These are phyloP conservation scores for Lolium rigidum DNA, from an alignment of 176 grass and related monocot genomes.

Conservation along the genomic window DNA sequence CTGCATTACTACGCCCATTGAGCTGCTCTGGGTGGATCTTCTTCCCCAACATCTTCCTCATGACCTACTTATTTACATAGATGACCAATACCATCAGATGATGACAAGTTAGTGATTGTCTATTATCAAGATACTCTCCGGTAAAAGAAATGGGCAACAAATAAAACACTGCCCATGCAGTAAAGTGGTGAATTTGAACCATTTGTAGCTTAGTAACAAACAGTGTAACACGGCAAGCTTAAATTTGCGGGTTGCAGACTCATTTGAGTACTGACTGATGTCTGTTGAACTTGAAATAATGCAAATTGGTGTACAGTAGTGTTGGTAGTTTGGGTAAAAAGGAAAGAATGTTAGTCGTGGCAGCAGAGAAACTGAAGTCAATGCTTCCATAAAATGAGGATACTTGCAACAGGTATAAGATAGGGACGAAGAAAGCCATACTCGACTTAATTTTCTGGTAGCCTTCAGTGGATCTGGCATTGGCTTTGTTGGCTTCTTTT, in stretches of 20 bases:
- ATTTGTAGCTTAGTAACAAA: conserved; percentile 27
- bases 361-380: conserved; percentile 25
- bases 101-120: conserved; percentile 26
- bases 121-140: conserved; percentile 18
- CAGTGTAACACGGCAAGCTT: neutral
- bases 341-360: neutral
- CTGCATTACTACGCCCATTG: conserved; percentile 40
- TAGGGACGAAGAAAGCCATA: conserved; percentile 55
- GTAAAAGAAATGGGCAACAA: conserved; percentile 4
- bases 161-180: neutral
- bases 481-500: conserved; percentile 60
- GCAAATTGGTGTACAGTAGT: neutral
- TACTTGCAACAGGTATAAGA: conserved; percentile 24
- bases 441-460: conserved; percentile 70
- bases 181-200: conserved; percentile 10
- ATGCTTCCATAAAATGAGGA: neutral
- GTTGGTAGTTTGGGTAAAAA: neutral
- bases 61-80: conserved; percentile 74
- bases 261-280: conserved; percentile 11
- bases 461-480: conserved; percentile 40
- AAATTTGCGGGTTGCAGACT: neutral
- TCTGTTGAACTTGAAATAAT: neutral
- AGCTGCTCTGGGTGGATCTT: conserved; percentile 92
- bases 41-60: conserved; percentile 94
- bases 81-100: conserved; percentile 28